phyloP scores from a whole-genome alignment of 139 green algal genomes.

The Chlamydomonas sphaeroides region DNA sequence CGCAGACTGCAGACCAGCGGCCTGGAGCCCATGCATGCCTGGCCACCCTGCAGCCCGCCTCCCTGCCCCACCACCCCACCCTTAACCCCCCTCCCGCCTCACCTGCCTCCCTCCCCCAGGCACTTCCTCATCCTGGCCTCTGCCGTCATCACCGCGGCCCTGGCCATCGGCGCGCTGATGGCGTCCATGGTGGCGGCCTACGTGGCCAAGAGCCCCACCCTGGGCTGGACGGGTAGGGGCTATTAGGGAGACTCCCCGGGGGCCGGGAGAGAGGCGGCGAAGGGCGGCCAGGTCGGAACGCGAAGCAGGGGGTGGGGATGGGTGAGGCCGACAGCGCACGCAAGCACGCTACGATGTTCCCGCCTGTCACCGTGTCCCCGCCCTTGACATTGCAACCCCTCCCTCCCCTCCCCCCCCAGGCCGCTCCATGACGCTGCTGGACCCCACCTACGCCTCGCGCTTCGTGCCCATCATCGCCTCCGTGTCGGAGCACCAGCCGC shows the following conservation, averaged over 20 bases:
- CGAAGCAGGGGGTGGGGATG: too few relatives aligned
- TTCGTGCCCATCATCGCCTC: slow-evolving; percentile 98
- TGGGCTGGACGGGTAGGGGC: slow-evolving; percentile 90
- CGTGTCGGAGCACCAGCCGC: slow-evolving; percentile 93
- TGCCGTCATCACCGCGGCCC: slow-evolving; percentile 59
- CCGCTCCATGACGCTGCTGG: slow-evolving; percentile 89
- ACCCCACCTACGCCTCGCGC: slow-evolving; percentile 96
- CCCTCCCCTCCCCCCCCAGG: slow-evolving; percentile 53
- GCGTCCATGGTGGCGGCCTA: slow-evolving; percentile 75
- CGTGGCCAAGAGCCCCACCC: slow-evolving; percentile 88
- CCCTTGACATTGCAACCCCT: background rate
- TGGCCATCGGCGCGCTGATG: slow-evolving; percentile 49
- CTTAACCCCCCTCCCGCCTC: too few relatives aligned
- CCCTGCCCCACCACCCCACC: too few relatives aligned
- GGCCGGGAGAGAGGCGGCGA: too few relatives aligned
- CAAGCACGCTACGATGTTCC: too few relatives aligned
- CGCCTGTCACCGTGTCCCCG: too few relatives aligned
- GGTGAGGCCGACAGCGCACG: too few relatives aligned
- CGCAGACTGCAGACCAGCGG: too few relatives aligned
- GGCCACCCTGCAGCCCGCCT: too few relatives aligned
- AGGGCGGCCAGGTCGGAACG: too few relatives aligned
- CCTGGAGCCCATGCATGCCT: too few relatives aligned
- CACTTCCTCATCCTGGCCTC: slow-evolving; percentile 20
- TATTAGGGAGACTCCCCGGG: background rate
- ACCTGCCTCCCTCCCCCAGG: background rate